A percentile compares a stretch with the other conserved stretches of the same genome.
Conservation (phyloP, 805 yeast species). For the Candida ipomoeae region DNA sequence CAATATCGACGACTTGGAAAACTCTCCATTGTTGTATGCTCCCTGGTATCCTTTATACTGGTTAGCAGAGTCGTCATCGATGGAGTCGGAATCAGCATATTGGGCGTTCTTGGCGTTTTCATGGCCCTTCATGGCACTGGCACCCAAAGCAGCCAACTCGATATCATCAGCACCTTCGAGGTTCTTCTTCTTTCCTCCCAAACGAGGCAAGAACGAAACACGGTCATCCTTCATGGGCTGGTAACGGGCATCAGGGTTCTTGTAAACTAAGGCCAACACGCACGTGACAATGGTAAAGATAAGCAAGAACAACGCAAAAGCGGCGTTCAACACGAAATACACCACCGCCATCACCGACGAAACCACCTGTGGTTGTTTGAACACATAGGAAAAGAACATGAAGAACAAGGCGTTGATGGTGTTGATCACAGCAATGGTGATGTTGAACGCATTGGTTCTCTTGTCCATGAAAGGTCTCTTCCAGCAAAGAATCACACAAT, state of each 20-base stretch:
- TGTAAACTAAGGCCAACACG: slow-evolving; percentile 73
- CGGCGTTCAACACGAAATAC: slow-evolving; percentile 84
- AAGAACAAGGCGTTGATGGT: slow-evolving; percentile 82
- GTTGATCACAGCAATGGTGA: slow-evolving; percentile 74
- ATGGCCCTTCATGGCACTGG: slow-evolving; percentile 62
- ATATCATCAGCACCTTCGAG: slow-evolving; percentile 40
- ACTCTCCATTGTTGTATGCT: slow-evolving; percentile 12
- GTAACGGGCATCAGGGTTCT: slow-evolving; percentile 92
- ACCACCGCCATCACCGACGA: slow-evolving; percentile 89
- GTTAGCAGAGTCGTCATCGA: slow-evolving; percentile 23
- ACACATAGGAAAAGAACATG: slow-evolving; percentile 81
- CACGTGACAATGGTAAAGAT: slow-evolving; percentile 87
- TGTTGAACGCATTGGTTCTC: slow-evolving; percentile 90
- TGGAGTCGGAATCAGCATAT: slow-evolving; percentile 30
- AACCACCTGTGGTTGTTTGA: slow-evolving; percentile 81
- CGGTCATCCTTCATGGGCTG: slow-evolving; percentile 97
- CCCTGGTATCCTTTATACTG: slow-evolving; percentile 9
- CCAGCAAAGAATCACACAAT: slow-evolving; percentile 61
- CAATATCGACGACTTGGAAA: slow-evolving; percentile 12
- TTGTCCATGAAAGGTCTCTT: slow-evolving; percentile 90
- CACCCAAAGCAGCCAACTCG: slow-evolving; percentile 72
- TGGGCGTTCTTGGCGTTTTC: slow-evolving; percentile 31
- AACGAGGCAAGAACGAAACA: slow-evolving; percentile 84
- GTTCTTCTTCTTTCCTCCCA: slow-evolving; percentile 29
- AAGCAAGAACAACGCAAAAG: slow-evolving; percentile 74